Evolutionary conservation across 352 stramenopile species (phyloP).

Genomic region (Achlya hypogyna): DNA sequence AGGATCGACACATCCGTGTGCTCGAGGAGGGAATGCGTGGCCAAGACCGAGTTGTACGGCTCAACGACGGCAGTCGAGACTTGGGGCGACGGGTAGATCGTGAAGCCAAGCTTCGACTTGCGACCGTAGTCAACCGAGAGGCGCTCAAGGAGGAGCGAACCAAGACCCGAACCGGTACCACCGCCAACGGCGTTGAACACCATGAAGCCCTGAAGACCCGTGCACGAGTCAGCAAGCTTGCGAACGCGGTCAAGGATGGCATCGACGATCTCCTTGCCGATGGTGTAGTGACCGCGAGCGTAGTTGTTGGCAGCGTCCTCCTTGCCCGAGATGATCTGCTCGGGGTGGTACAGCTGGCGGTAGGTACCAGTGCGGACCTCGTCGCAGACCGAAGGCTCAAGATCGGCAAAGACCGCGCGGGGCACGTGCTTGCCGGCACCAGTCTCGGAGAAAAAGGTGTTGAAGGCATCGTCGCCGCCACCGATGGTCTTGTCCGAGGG

Average conservation of each 20-base stretch:
- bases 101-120: constrained; percentile 97
- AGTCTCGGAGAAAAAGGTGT: constrained; percentile 87
- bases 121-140: constrained; percentile 96
- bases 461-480: constrained; percentile 89
- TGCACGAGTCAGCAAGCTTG: constrained; percentile 95
- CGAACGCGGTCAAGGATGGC: constrained; percentile 94
- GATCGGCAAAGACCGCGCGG: constrained; percentile 92
- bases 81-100: constrained; percentile 94
- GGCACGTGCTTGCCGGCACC: constrained; percentile 90
- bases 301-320: constrained; percentile 87
- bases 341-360: constrained; percentile 93
- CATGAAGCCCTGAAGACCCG: constrained; percentile 95
- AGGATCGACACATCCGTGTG: constrained; percentile 96
- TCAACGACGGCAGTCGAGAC: constrained; percentile 96
- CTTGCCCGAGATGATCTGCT: constrained; percentile 96
- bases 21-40: constrained; percentile 92
- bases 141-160: constrained; percentile 93
- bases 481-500: constrained; percentile 87
- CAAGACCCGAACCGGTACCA: constrained; percentile 95
- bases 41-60: constrained; percentile 97
- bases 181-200: constrained; percentile 96
- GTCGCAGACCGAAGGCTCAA: constrained; percentile 94
- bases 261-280: constrained; percentile 95
- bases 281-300: constrained; percentile 88
- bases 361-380: constrained; percentile 93